Percentiles rank a stretch among this genome's conserved stretches.
Conservation (phyloP, 768 basidiomycete species). For the Hygrocybe coccinea region DNA sequence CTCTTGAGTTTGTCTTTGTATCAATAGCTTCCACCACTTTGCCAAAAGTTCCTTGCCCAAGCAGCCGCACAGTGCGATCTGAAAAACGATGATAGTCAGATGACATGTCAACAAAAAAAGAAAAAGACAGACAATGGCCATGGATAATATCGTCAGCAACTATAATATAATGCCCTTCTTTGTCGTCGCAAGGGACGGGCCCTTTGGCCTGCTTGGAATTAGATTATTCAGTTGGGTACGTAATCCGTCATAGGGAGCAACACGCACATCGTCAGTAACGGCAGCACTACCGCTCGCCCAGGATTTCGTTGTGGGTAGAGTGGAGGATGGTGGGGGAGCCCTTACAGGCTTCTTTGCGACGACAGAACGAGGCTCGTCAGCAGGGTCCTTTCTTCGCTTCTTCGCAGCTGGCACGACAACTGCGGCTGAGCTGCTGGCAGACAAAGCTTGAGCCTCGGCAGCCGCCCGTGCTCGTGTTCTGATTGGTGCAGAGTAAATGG, state of each 20-base stretch:
- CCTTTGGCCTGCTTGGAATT: constrained; percentile 52
- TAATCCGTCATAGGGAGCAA: constrained; percentile 15
- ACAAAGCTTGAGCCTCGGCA: constrained; percentile 76
- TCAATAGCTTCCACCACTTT: constrained; percentile 96
- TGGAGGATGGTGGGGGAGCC: constrained; percentile 47
- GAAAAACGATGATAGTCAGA: constrained; percentile 16
- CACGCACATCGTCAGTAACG: constrained; percentile 63
- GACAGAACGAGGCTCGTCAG: constrained; percentile 67
- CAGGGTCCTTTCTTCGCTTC: constrained; percentile 78
- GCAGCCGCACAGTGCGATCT: constrained; percentile 88
- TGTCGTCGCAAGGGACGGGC: constrained; percentile 82
- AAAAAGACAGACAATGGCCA: constrained; percentile 44
- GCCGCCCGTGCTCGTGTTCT: constrained; percentile 82
- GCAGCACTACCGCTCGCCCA: constrained; percentile 65
- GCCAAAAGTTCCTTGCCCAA: constrained; percentile 98
- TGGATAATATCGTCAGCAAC: constrained; percentile 85
- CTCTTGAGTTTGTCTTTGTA: constrained; percentile 64
- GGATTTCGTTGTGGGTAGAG: constrained; percentile 50
- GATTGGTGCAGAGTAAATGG: constrained; percentile 68
- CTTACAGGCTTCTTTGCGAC: constrained; percentile 57
- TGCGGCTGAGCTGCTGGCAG: constrained; percentile 53
- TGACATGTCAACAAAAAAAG: constrained; percentile 2
- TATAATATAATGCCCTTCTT: constrained; percentile 98
- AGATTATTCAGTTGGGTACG: constrained; percentile 22
- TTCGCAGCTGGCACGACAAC: constrained; percentile 68